A percentile compares a stretch with the other conserved stretches of the same genome.
Evolutionary conservation across 352 stramenopile species (phyloP).

Genomic region (Globisporangium parvum): DNA sequence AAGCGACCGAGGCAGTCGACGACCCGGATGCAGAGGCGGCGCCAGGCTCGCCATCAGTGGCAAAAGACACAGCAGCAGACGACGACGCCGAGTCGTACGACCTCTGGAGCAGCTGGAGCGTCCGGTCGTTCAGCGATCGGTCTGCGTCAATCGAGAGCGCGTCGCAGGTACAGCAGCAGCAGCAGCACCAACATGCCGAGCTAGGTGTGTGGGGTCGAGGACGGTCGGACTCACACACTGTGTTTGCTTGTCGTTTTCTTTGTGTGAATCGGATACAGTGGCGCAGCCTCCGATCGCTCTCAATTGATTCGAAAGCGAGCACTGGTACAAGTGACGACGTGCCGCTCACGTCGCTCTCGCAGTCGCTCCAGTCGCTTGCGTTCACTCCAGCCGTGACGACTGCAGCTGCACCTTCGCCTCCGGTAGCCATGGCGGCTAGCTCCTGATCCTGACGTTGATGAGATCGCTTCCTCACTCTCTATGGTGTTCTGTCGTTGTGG

Average conservation of each 20-base stretch:
- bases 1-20: conserved; percentile 9
- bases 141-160: conserved; percentile 18
- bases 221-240: neutral
- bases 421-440: neutral
- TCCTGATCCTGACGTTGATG: too few species aligned
- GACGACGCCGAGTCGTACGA: conserved; percentile 21
- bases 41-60: conserved; percentile 3
- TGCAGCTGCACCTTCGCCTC: neutral
- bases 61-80: neutral
- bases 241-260: neutral
- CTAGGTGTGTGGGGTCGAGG: neutral
- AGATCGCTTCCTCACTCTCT: neutral
- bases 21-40: conserved; percentile 21
- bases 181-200: neutral
- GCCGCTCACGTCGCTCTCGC: conserved; percentile 25
- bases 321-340: conserved; percentile 26
- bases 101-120: conserved; percentile 33
- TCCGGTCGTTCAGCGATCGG: conserved; percentile 25
- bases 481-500: too few species aligned
- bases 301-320: conserved; percentile 24
- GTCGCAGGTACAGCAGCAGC: conserved; percentile 4
- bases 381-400: conserved; percentile 14
- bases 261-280: conserved; percentile 13
- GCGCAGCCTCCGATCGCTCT: conserved; percentile 29
- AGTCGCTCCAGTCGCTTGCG: conserved; percentile 44